Evolutionary conservation across 202 grass and related monocot species (phyloP), one percentile per base, ranked within the genome.

Genomic region (Setaria italica): DNA sequence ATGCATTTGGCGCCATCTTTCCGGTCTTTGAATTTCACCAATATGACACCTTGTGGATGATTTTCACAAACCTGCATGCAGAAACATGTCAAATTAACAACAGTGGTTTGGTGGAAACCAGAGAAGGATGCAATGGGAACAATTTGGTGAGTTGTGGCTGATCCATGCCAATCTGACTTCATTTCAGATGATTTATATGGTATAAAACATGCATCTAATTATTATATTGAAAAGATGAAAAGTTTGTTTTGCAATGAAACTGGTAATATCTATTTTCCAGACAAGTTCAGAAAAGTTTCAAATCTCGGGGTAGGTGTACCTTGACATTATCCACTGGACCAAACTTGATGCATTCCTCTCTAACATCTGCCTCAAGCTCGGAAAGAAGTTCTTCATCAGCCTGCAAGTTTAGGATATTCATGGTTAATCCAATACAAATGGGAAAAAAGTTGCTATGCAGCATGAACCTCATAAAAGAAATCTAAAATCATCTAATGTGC

Each of bases 1-100:
- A 99, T 91, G 85, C 96, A 99, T 76, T 95, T 92, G 20, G 85
- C 66, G 65, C 86, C 93, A 88, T 99, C 91, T 88, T 82, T 99
- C 62, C 85, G 80, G 84, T 99, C 89, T 74, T 99, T 99, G 62
- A 94, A 99, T 82, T 94, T 99, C 15, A 99, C 96, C 88, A 99
- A 94, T 74, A 96, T 68, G 51, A 99, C 97, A 87, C 93, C 93
- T 67, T 99, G 88, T 81, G 97, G 97, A 80, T 99, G 90, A 92
- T 96, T 99, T 87, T 96, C 91, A 66, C 97, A 99, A n/a, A 99
- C 85, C 97, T 99, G 82, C 43, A 70, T 84, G 56, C 54, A 90
- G 30, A 78, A 88, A 81, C 35, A 71, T 48, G 37, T 82, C n/a
- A n/a, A 41, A 54, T 48, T 43, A 76, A 43, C 29, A 25, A 9